Evolutionary conservation across 805 yeast genomes (phyloP).

Genomic region (Wickerhamomyces strasburgensis): DNA sequence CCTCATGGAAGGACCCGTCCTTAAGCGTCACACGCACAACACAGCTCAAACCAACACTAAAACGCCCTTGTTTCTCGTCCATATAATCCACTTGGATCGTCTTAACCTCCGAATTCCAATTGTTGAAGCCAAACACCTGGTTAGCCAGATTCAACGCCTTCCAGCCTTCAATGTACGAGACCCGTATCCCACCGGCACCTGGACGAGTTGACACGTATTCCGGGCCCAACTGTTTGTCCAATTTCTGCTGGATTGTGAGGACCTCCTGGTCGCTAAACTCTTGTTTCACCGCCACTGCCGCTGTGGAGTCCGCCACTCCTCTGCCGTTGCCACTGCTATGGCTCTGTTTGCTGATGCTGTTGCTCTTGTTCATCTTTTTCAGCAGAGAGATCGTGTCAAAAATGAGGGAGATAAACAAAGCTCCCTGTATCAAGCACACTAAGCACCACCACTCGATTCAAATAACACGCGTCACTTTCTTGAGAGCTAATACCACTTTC

Average conservation of each 20-base stretch:
- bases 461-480: no score
- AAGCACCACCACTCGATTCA: no score
- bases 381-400: no score
- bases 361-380: no score
- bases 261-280: constrained; percentile 17
- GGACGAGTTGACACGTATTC: constrained; percentile 73
- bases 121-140: constrained; percentile 76
- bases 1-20: constrained; percentile 79
- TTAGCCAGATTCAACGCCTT: constrained; percentile 75
- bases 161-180: constrained; percentile 81
- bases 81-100: constrained; percentile 63
- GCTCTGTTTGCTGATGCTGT: no score
- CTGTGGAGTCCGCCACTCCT: background rate
- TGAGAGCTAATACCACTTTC: no score
- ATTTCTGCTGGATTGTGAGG: constrained; percentile 31
- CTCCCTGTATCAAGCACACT: no score
- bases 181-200: constrained; percentile 66
- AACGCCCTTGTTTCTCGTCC: constrained; percentile 56
- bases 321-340: no score
- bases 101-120: constrained; percentile 74
- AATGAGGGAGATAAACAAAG: no score
- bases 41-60: constrained; percentile 64
- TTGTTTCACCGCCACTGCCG: constrained; percentile 8
- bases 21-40: constrained; percentile 67
- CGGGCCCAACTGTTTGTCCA: constrained; percentile 57